Evolutionary conservation across 2,329 filamentous ascomycete species (phyloP).

Genomic region (Diaporthe citrichinensis): DNA sequence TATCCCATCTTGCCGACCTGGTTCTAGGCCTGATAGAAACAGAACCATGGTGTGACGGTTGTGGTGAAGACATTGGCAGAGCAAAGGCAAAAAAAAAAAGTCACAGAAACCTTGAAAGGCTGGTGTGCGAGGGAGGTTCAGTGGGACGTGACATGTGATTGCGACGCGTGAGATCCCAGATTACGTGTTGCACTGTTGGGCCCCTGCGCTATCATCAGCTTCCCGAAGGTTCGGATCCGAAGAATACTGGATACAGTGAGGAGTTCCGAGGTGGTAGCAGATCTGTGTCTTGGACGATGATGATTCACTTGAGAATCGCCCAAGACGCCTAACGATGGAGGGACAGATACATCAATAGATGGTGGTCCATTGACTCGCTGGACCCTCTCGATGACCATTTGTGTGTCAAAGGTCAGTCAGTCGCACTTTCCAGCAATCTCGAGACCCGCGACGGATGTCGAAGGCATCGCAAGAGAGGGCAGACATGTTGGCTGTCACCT

Average conservation of each 20-base stretch:
- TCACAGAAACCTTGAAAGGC: background rate
- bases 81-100: no score
- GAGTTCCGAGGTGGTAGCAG: constrained; percentile 7
- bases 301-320: constrained; percentile 14
- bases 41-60: background rate
- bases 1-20: constrained; percentile 44
- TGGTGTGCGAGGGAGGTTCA: background rate
- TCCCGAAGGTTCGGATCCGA: constrained; percentile 29
- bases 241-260: constrained; percentile 21
- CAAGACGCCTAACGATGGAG: background rate
- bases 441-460: background rate
- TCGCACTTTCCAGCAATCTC: background rate
- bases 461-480: background rate
- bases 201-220: constrained; percentile 25
- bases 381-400: background rate
- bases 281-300: constrained; percentile 5
- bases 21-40: background rate
- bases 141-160: constrained; percentile 34
- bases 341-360: background rate
- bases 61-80: constrained; percentile 25
- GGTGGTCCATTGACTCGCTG: background rate
- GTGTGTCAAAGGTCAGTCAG: background rate
- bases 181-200: constrained; percentile 21
- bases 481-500: background rate
- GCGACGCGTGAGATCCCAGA: constrained; percentile 18